A percentile compares a stretch with the other conserved stretches of the same genome.
Evolutionary conservation across 352 stramenopile genomes (phyloP).

Genomic region (Globisporangium spinosum): DNA sequence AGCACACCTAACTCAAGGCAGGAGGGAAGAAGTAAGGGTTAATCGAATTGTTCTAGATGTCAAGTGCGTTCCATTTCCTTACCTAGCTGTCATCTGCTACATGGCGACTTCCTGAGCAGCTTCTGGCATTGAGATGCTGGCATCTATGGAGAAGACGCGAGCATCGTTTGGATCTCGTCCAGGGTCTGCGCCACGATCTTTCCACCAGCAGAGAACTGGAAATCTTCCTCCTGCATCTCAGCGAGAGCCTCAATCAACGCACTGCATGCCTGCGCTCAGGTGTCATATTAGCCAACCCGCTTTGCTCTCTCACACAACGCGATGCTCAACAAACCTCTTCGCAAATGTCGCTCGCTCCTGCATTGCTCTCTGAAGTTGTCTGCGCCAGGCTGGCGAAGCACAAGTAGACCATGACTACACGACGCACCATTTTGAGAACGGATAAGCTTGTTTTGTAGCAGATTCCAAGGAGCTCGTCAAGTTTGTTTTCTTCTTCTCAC

Average conservation of each 20-base stretch:
- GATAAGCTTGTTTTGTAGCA: not conserved
- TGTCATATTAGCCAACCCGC: not conserved
- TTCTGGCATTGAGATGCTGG: not conserved
- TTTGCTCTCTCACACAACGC: not conserved
- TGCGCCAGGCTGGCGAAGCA: slow-evolving; percentile 8
- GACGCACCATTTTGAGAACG: not conserved
- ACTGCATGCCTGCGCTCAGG: not conserved
- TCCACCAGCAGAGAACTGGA: slow-evolving; percentile 2
- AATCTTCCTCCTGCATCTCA: slow-evolving; percentile 1
- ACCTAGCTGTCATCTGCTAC: not conserved
- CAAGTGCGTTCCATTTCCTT: not conserved
- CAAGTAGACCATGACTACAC: slow-evolving; percentile 4
- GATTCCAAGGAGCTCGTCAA: not conserved
- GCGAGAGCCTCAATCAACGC: not conserved
- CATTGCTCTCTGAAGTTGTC: not conserved
- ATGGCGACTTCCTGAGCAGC: not conserved
- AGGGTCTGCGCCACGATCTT: slow-evolving; percentile 7
- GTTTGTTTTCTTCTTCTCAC: not conserved
- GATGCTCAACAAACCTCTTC: not conserved
- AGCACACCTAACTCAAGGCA: not conserved
- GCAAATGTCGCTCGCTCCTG: not conserved
- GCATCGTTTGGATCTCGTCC: slow-evolving; percentile 7
- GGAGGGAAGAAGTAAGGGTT: slow-evolving; percentile 8
- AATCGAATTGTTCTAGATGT: slow-evolving; percentile 12
- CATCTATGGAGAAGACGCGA: not conserved